A percentile compares a stretch with the other conserved stretches of the same genome.
phyloP scores from a whole-genome alignment of 2,329 filamentous ascomycete genomes.

The Claviceps quebecensis region DNA sequence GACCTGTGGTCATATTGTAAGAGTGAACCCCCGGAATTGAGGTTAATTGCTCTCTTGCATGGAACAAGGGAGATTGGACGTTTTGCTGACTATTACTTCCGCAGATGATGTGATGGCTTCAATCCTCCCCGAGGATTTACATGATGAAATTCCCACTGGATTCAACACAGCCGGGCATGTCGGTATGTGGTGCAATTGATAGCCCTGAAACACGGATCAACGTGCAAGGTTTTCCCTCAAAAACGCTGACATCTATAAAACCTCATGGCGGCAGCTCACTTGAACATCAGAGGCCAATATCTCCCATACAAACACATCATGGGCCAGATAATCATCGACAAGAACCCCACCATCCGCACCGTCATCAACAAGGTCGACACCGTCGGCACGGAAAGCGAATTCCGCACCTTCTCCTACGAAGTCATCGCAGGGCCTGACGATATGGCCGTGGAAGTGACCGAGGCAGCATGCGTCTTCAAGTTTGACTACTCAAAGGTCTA shows the following conservation, averaged over 20 bases:
- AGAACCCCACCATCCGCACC: slow-evolving; percentile 67
- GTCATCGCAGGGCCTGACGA: slow-evolving; percentile 71
- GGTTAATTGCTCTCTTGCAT: background rate
- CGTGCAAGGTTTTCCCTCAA: background rate
- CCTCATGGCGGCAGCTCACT: slow-evolving; percentile 45
- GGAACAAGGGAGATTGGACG: background rate
- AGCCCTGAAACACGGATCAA: background rate
- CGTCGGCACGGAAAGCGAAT: slow-evolving; percentile 74
- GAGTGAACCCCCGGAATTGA: slow-evolving; percentile 11
- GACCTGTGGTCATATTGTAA: slow-evolving; percentile 72
- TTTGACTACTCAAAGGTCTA: slow-evolving; percentile 97
- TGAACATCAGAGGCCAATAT: slow-evolving; percentile 77
- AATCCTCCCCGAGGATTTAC: slow-evolving; percentile 65
- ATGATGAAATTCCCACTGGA: slow-evolving; percentile 69
- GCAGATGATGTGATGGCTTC: slow-evolving; percentile 69
- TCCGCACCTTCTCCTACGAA: slow-evolving; percentile 87
- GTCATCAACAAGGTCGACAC: slow-evolving; percentile 94
- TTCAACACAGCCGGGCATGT: slow-evolving; percentile 87
- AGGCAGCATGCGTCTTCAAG: slow-evolving; percentile 72
- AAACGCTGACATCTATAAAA: slow-evolving; percentile 1
- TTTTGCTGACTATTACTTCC: background rate
- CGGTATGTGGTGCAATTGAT: slow-evolving; percentile 32
- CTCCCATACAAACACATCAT: slow-evolving; percentile 77
- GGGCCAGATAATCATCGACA: slow-evolving; percentile 75
- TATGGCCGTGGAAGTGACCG: slow-evolving; percentile 67